These are phyloP conservation scores for Ganoderma sinense DNA, from an alignment of 1,284 basidiomycete species.

Conservation along the genomic window DNA sequence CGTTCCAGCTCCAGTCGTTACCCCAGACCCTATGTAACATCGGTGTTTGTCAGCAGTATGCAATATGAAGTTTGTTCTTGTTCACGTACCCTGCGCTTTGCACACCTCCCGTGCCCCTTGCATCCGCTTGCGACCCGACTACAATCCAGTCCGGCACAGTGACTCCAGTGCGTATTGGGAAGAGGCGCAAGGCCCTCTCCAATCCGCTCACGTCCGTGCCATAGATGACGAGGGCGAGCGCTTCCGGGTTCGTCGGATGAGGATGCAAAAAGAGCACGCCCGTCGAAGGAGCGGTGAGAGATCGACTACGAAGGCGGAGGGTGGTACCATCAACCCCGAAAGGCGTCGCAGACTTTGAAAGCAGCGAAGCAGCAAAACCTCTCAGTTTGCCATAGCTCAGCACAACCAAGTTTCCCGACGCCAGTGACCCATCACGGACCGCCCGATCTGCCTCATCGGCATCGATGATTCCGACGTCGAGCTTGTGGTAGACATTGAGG, in stretches of 20 bases:
- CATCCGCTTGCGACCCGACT: constrained; percentile 57
- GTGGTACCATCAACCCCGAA: constrained; percentile 39
- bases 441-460: constrained; percentile 49
- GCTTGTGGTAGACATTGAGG: constrained; percentile 70
- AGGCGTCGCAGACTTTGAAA: constrained; percentile 36
- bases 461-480: constrained; percentile 69
- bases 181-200: constrained; percentile 72
- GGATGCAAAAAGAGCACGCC: constrained; percentile 77
- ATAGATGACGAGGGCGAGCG: constrained; percentile 64
- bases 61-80: constrained; percentile 8
- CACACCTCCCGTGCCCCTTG: constrained; percentile 73
- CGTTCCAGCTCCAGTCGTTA: constrained; percentile 62
- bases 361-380: constrained; percentile 28
- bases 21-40: constrained; percentile 47
- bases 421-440: constrained; percentile 34
- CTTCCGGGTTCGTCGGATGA: constrained; percentile 54
- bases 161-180: constrained; percentile 84
- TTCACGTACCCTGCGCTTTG: constrained; percentile 71
- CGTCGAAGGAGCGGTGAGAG: constrained; percentile 32
- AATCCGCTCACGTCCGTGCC: constrained; percentile 63
- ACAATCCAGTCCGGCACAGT: constrained; percentile 80
- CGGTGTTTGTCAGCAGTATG: constrained; percentile 20
- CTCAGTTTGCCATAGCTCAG: constrained; percentile 47
- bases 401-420: constrained; percentile 64
- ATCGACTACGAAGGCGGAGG: constrained; percentile 29